These are phyloP conservation scores for Diospyros lotus DNA, from an alignment of 148 eudicot genomes.

Conservation along the genomic window DNA sequence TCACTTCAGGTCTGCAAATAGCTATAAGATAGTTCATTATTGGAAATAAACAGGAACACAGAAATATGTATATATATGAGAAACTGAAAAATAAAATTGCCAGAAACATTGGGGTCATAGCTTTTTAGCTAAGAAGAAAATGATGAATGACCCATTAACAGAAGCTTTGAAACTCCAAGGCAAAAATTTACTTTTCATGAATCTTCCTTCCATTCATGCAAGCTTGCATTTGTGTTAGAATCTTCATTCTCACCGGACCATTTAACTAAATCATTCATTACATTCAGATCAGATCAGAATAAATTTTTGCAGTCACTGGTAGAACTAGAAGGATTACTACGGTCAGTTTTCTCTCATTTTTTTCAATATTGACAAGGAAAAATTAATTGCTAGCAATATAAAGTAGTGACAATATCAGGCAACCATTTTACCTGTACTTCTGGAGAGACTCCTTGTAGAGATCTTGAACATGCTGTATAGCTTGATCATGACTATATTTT, in stretches of 20 bases:
- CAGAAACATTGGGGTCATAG: background rate
- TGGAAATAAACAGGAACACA: constrained; percentile 7
- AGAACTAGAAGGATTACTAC: background rate
- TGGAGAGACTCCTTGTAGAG: constrained; percentile 58
- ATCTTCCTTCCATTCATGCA: too few species aligned
- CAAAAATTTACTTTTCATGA: background rate
- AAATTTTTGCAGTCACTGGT: background rate
- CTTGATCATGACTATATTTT: constrained; percentile 78
- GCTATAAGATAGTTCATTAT: constrained; percentile 15
- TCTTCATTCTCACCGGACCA: too few species aligned
- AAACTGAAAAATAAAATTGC: background rate
- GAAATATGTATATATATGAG: background rate
- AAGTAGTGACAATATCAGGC: background rate
- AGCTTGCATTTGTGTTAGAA: too few species aligned
- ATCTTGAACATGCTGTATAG: constrained; percentile 72
- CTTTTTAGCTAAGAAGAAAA: background rate
- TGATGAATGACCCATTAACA: too few species aligned
- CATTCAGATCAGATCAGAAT: too few species aligned
- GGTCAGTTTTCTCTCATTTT: background rate
- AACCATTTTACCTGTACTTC: constrained; percentile 58
- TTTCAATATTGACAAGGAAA: background rate
- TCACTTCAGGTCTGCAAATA: constrained; percentile 46
- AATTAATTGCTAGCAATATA: background rate
- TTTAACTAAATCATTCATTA: too few species aligned
- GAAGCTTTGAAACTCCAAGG: background rate